Evolutionary conservation across 805 yeast species (phyloP), one percentile per base, ranked within the genome.

Genomic region (Danielia reshetovae): DNA sequence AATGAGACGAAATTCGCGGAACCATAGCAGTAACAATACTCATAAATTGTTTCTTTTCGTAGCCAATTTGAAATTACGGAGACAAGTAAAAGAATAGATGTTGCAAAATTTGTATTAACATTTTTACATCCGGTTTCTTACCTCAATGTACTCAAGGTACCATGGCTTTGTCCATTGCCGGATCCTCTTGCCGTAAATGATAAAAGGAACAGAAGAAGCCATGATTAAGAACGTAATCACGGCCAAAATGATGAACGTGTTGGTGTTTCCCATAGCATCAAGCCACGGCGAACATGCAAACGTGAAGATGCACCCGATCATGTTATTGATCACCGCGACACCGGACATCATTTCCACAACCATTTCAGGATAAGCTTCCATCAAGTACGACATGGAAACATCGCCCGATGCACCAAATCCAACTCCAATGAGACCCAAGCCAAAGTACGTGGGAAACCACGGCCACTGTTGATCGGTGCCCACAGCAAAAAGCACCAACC

Each of bases 351-450:
- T 80, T 57, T 79, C 85, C 45, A 79, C 62, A 36, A 79, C 77
- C 72, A 79, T 73, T 29, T 77, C 85, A 1, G 85, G 85, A 42
- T 79, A 80, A 5, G 79, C 65, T 43, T 77, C 82, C 83, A 79
- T 78, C 41, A 77, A 60, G 39, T 79, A 79, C 1, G 77, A 68
- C 77, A 80, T 72, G 24, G 83, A 79, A 33, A 79, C 75, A 52
- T 81, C 87, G 51, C 85, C 85, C 10, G 81, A 73, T 34, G 81
- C 74, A 50, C 85, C 85, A 62, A 78, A 79, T 1, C 84, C 80
- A 40, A 79, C 75, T 0, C 85, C 85, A 40, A 79, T 70, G 46
- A 79, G 72, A 1, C 79, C 85, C 25, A 80, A 58, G 0, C 83
- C 84, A 18, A 75, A 67, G 48, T 79, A 79, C 22, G 75, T 71